A percentile compares a stretch with the other conserved stretches of the same genome.
Conservation (phyloP, 2,329 filamentous ascomycete species). For the Fusarium keratoplasticum region DNA sequence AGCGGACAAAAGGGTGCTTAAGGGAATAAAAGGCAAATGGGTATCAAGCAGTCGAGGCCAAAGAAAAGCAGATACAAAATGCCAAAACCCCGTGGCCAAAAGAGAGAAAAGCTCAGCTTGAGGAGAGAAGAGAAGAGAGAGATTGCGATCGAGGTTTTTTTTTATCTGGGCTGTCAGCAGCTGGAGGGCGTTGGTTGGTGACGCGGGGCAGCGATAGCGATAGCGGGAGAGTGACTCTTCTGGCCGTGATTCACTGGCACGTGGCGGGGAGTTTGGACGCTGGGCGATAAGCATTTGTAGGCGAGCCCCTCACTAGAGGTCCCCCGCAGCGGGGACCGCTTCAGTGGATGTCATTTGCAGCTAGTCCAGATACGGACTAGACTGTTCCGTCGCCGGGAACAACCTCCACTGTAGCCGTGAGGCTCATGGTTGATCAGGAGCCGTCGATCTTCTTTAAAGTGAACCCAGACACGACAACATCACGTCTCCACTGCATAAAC, state of each 20-base stretch:
- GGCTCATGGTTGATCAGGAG: constrained; percentile 3
- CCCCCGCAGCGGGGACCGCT: constrained; percentile 25
- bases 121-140: neutral
- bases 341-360: neutral
- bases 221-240: neutral
- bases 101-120: constrained; percentile 1
- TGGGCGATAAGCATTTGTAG: constrained; percentile 4
- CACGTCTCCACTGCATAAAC: neutral
- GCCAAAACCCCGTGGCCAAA: neutral
- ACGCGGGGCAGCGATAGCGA: neutral
- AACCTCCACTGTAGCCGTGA: constrained; percentile 8
- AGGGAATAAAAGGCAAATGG: neutral
- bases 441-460: neutral
- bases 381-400: neutral
- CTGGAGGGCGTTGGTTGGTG: constrained; percentile 15
- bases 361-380: constrained; percentile 15
- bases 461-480: neutral
- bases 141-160: constrained; percentile 27
- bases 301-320: constrained; percentile 11
- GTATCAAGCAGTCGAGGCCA: constrained; percentile 3
- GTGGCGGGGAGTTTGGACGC: neutral
- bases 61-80: neutral
- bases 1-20: neutral
- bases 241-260: neutral
- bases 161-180: neutral